Percentiles rank a stretch among this genome's conserved stretches.
Conservation (phyloP, 768 basidiomycete species). For the Myochromella boudieri region DNA sequence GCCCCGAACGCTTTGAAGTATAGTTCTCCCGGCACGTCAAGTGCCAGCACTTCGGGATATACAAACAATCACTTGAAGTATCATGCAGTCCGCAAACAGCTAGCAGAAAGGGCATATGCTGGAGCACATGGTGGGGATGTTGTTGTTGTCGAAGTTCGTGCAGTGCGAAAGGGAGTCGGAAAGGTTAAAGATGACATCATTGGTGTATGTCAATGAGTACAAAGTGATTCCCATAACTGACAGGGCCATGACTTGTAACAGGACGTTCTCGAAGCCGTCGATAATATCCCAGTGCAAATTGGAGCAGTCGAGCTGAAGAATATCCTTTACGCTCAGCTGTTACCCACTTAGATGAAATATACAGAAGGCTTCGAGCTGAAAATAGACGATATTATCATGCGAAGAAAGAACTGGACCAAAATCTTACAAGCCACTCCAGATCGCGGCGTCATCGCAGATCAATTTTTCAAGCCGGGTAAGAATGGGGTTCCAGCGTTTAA, state of each 20-base stretch:
- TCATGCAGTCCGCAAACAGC: background rate
- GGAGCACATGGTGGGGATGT: constrained; percentile 1
- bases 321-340: constrained; percentile 13
- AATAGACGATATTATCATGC: constrained; percentile 7
- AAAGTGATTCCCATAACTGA: background rate
- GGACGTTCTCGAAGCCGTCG: constrained; percentile 21
- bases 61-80: background rate
- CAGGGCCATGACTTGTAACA: background rate
- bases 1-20: no score
- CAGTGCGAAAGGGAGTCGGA: background rate
- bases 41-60: background rate
- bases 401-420: constrained; percentile 3
- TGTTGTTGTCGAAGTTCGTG: background rate
- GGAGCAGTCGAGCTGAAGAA: constrained; percentile 18
- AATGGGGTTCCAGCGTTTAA: constrained; percentile 8
- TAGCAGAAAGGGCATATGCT: constrained; percentile 2
- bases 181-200: background rate
- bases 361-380: constrained; percentile 2
- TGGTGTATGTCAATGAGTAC: background rate
- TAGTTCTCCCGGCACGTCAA: background rate
- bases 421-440: constrained; percentile 1
- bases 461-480: constrained; percentile 8
- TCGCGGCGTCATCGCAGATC: background rate
- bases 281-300: constrained; percentile 24
- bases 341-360: constrained; percentile 15